Evolutionary conservation across 2,329 filamentous ascomycete genomes (phyloP), one percentile per base, ranked within the genome.

Genomic region (Raffaelea ambrosiae): DNA sequence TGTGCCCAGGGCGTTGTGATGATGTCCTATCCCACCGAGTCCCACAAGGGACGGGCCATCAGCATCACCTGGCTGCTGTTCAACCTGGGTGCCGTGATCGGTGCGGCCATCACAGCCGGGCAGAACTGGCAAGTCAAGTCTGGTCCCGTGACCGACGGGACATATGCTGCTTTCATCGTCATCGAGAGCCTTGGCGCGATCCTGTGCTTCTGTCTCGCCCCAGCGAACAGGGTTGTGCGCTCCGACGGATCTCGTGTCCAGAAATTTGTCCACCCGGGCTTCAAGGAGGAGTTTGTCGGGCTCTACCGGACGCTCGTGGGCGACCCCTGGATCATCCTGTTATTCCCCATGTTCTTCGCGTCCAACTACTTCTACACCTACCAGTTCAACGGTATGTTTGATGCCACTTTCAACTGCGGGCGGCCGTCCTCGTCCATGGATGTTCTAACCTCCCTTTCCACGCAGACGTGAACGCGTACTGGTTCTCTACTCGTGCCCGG

Each of bases 61-160:
- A 86, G 86, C 52, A 83, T 81, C 69, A 95, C 95, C 68, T 95
- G 90, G 90, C 82, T 89, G 64, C 94, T 96, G 60, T 96, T 95
- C 75, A 95, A 95, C 66, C 66, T 90, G 49, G 90, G 90, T 57
- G 88, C 83, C 58, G 89, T 95, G 52, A 88, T 96, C 64, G 90
- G 90, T 53, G 81, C 83, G 59, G 66, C 83, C 58, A 86, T 88
- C 53, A 83, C 84, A n/a, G 75, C 88, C 5, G 84, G 76, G 52
- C 76, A 86, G 64, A 87, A 86, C 66, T 52, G 56, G 46, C 46
- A 57, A 48, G 46, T 50, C 23, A 54, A 48, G 5, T 87, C 88
- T 41, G 46, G 48, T 39, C 22, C 52, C 20, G 56, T 57, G 20
- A 48, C 52, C 16, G 56, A 58, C 48, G 56, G 56, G 44, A 58